Conservation (phyloP, 805 yeast genomes). For the Ogataea chonburiensis region DNA sequence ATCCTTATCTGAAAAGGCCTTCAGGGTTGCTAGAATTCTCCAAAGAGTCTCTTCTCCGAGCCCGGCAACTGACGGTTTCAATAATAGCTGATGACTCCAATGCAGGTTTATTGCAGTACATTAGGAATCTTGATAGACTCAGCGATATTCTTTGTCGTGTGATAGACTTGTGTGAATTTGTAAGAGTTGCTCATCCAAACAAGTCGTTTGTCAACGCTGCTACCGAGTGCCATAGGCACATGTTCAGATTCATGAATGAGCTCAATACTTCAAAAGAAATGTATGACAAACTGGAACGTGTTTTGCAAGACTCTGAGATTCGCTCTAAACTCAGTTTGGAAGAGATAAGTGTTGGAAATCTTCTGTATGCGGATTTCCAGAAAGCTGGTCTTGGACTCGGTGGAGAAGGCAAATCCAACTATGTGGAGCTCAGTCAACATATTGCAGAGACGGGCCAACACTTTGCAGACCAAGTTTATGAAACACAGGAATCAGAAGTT, state of each 20-base stretch:
- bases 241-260: slow-evolving; percentile 93
- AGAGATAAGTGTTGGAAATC: slow-evolving; percentile 78
- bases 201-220: slow-evolving; percentile 71
- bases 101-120: slow-evolving; percentile 48
- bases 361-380: slow-evolving; percentile 80
- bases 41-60: slow-evolving; percentile 57
- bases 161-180: slow-evolving; percentile 90
- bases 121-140: slow-evolving; percentile 72
- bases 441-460: slow-evolving; percentile 81
- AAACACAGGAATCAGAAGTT: slow-evolving; percentile 28
- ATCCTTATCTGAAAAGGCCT: slow-evolving; percentile 67
- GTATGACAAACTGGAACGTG: slow-evolving; percentile 56
- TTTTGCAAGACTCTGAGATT: slow-evolving; percentile 44
- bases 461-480: slow-evolving; percentile 53
- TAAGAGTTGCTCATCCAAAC: slow-evolving; percentile 85
- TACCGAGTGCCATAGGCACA: slow-evolving; percentile 78
- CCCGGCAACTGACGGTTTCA: slow-evolving; percentile 57
- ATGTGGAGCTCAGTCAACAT: slow-evolving; percentile 75
- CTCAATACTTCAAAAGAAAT: slow-evolving; percentile 80
- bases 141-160: slow-evolving; percentile 90
- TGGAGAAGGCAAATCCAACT: slow-evolving; percentile 57
- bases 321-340: slow-evolving; percentile 53
- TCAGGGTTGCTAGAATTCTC: slow-evolving; percentile 70
- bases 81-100: slow-evolving; percentile 48
- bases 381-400: slow-evolving; percentile 87